A percentile compares a stretch with the other conserved stretches of the same genome.
phyloP scores from a whole-genome alignment of 805 yeast genomes.

The Metschnikowia borealis region DNA sequence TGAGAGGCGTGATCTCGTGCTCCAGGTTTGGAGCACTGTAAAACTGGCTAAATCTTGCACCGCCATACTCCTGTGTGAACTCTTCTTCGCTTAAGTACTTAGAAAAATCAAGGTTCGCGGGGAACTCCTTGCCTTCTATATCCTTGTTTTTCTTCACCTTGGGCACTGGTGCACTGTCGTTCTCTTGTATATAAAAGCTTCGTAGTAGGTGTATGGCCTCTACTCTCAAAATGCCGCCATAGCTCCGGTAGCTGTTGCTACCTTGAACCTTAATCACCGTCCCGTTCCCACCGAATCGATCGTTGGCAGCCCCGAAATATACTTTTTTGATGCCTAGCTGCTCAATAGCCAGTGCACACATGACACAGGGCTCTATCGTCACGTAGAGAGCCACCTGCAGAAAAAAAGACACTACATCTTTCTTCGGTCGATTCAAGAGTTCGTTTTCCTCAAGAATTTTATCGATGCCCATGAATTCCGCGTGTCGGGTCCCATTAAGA shows the following conservation, averaged over 20 bases:
- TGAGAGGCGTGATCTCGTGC: slow-evolving; percentile 12
- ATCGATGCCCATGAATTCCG: slow-evolving; percentile 82
- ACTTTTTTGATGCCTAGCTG: slow-evolving; percentile 74
- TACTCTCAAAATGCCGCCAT: slow-evolving; percentile 74
- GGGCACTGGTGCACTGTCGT: slow-evolving; percentile 80
- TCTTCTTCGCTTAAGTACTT: slow-evolving; percentile 48
- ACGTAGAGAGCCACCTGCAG: slow-evolving; percentile 70
- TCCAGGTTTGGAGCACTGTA: slow-evolving; percentile 5
- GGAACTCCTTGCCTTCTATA: slow-evolving; percentile 54
- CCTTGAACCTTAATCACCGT: slow-evolving; percentile 58
- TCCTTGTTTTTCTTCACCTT: slow-evolving; percentile 67
- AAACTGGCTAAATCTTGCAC: slow-evolving; percentile 19
- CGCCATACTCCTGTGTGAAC: slow-evolving; percentile 51
- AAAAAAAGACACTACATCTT: slow-evolving; percentile 36
- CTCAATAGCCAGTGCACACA: slow-evolving; percentile 92
- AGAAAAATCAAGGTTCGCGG: slow-evolving; percentile 51
- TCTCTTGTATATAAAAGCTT: slow-evolving; percentile 80
- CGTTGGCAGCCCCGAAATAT: slow-evolving; percentile 90
- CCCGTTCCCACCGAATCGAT: slow-evolving; percentile 95
- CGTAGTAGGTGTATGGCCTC: slow-evolving; percentile 83
- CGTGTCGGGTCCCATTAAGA: slow-evolving; percentile 85
- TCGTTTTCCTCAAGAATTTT: slow-evolving; percentile 15
- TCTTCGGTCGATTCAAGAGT: slow-evolving; percentile 5
- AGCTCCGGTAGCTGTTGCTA: slow-evolving; percentile 44
- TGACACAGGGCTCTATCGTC: slow-evolving; percentile 96